Evolutionary conservation across 2,329 filamentous ascomycete species (phyloP), one percentile per base, ranked within the genome.

Genomic region (Bipolaris oryzae): DNA sequence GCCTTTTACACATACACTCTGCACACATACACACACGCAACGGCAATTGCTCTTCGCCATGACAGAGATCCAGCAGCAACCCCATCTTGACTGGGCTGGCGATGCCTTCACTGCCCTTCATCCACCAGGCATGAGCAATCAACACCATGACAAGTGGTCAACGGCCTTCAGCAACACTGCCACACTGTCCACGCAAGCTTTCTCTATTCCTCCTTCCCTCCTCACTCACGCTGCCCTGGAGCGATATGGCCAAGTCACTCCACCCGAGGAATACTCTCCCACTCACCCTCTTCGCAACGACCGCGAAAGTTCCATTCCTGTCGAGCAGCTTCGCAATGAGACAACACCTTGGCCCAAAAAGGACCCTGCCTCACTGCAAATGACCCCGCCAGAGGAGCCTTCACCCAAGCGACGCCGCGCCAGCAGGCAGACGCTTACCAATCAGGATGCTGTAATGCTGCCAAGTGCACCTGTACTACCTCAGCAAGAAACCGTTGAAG

Each of bases 211-310:
- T 4, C 71, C 73, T 9, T 60, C 67, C 15, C 66, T 74, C 7
- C 63, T 74, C 41, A 64, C 63, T n/a, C 55, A 67, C 7, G 58
- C 65, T 21, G 61, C 68, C 9, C 59, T 74, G 43, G 69, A 70
- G 55, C 72, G 71, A 5, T 73, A 67, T 37, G 74, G 74, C 28
- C 74, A 76, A 51, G 60, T 76, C 44, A 76, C 74, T 7, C 74
- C 74, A 1, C 74, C 74, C 2, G 73, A 76, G 16, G 71, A 76
- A 11, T 60, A 66, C 25, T 75, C 73, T 2, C 73, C 73, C 9
- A 61, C 63, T 0, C 57, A 67, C n/a, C 56, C 50, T 1, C 33
- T 16, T 15, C 54, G 34, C 39, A 35, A 64, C 7, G 48, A 51
- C 3, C 62, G 68, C 16, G 62, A 69, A 16, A 34, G 20, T 10